Base-by-base conservation (phyloP, 2,329 filamentous ascomycete species). In the Aaosphaeria arxii region DNA sequence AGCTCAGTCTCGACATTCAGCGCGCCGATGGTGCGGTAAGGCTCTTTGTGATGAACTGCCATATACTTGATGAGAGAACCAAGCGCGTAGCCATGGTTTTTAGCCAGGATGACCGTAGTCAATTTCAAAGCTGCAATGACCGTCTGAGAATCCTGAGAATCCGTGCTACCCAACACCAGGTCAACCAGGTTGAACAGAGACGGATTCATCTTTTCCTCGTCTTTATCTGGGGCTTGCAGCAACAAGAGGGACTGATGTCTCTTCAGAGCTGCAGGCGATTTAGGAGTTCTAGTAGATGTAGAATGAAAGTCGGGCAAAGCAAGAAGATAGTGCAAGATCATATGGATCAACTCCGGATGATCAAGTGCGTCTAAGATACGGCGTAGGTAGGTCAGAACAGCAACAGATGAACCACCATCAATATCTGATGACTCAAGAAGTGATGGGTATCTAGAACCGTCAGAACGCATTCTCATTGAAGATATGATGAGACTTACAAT, bases 371-470 rank as follows among this genome's bases (percentile, higher is more conserved):
- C 91, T 5, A 99, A 79, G 47, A 97, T 95, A 39, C 89, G 87
- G 49, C 88, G 87, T 33, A 99, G 78, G 68, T 99, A 97, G 2
- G 91, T 96, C 53, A 97, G 78, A 9, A 99, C 94, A 4, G 94
- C 94, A 24, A 97, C 91, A 1, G 94, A 96, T 5, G 94, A 99
- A 46, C 94, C 94, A 56, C 92, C 94, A 70, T 97, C 92, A 36
- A 95, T 88, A 73, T 99, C 94, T 1, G 94, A 97, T 7, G 94
- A 99, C 70, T 99, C 92, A 11, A 99, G 79, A 31, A 99, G 77
- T 1, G 95, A 99, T 2, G 94, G 94, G 67, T 99, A 96, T 74
- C 89, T 94, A 30, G 17, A 41, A 53, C 49, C 39, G 41, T 60
- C 42, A 69, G 56, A 44, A 43, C 5, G 9, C 28, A 11, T 9